Conservation (phyloP, 306 rosid genomes). For the Acmispon strigosus region DNA sequence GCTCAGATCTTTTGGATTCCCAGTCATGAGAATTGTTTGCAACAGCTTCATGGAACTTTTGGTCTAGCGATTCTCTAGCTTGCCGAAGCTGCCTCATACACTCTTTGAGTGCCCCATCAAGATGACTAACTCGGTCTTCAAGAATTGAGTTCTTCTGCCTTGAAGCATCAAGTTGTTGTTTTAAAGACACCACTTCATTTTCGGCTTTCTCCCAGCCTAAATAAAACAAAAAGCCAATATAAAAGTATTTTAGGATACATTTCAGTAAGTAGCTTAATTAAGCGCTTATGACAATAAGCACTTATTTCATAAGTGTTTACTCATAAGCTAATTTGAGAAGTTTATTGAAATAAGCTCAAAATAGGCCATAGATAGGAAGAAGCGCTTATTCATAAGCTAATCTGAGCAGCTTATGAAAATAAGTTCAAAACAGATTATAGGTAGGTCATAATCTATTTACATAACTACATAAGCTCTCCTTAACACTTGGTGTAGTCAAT, state of each 20-base stretch:
- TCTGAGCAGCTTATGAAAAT: no score
- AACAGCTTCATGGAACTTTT: slow-evolving; percentile 43
- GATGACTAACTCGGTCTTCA: slow-evolving; percentile 71
- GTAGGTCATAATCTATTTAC: no score
- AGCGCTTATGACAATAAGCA: no score
- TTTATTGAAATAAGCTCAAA: no score
- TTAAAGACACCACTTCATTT: slow-evolving; percentile 47
- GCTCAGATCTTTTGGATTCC: slow-evolving; percentile 48
- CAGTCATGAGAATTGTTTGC: slow-evolving; percentile 43
- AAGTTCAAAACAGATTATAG: no score
- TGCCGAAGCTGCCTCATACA: slow-evolving; percentile 79
- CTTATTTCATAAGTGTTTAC: no score
- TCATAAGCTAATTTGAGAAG: no score
- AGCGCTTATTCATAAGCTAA: no score
- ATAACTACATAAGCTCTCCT: no score
- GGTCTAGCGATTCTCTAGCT: slow-evolving; percentile 68
- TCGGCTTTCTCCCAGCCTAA: slow-evolving; percentile 90
- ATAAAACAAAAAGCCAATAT: slow-evolving; percentile 11
- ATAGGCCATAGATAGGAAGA: no score
- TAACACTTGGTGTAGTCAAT: no score
- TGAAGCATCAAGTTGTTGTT: slow-evolving; percentile 55
- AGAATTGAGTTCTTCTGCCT: slow-evolving; percentile 55
- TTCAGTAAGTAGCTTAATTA: no score
- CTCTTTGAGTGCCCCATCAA: slow-evolving; percentile 83
- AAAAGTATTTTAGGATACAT: not conserved